Evolutionary conservation across 495 filamentous ascomycete genomes (phyloP).

Genomic region (Amniculicola lignicola): DNA sequence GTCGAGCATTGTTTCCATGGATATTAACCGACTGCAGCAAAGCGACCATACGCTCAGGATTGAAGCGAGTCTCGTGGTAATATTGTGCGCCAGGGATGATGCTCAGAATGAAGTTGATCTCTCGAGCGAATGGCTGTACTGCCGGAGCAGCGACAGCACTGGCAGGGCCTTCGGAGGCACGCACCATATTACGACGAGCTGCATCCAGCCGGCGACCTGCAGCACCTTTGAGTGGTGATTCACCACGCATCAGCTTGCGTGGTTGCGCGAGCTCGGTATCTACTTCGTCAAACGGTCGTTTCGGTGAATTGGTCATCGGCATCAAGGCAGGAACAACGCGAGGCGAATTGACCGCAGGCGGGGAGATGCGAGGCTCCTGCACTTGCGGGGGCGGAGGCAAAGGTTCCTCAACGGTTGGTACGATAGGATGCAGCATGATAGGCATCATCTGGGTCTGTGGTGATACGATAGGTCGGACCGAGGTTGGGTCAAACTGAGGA

Average conservation of each 20-base stretch:
- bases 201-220: constrained; percentile 80
- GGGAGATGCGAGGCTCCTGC: constrained; percentile 6
- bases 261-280: constrained; percentile 65
- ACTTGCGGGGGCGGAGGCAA: constrained; percentile 8
- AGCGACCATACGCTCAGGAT: constrained; percentile 66
- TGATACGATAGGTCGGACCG: constrained; percentile 77
- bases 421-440: constrained; percentile 44
- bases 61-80: constrained; percentile 66
- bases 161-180: neutral
- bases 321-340: constrained; percentile 54
- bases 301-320: constrained; percentile 63
- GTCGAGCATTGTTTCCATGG: no score
- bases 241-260: constrained; percentile 76
- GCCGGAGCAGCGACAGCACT: constrained; percentile 14
- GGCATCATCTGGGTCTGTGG: constrained; percentile 69
- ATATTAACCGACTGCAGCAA: constrained; percentile 64
- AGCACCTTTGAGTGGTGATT: constrained; percentile 81
- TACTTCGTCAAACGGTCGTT: constrained; percentile 68
- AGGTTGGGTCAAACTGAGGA: constrained; percentile 69
- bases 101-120: constrained; percentile 76
- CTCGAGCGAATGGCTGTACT: constrained; percentile 60
- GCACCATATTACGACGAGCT: constrained; percentile 53
- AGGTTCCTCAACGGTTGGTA: constrained; percentile 51
- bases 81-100: constrained; percentile 74
- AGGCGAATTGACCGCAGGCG: constrained; percentile 39